These are phyloP conservation scores for Xylariomycetidae sp. DNA, from an alignment of 2,329 filamentous ascomycete genomes.

Conservation along the genomic window DNA sequence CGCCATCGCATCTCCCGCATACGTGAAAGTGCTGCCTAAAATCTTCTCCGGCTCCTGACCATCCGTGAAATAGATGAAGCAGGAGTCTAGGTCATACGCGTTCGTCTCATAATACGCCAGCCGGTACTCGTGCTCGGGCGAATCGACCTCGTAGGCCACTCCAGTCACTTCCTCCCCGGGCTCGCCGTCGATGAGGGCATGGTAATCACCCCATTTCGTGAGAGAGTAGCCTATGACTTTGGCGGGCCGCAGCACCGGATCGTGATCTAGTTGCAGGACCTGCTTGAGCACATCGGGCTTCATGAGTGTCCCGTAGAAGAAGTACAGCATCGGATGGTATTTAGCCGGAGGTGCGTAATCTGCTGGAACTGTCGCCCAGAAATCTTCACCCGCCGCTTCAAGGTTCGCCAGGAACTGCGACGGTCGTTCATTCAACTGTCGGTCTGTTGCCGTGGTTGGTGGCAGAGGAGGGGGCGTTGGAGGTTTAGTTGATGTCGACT, in stretches of 20 bases:
- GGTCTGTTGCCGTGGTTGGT: background rate
- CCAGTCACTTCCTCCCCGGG: conserved; percentile 9
- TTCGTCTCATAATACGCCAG: conserved; percentile 16
- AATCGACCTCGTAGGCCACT: conserved; percentile 11
- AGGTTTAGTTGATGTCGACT: too few relatives aligned
- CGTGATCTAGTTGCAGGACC: conserved; percentile 24
- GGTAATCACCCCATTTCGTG: conserved; percentile 10
- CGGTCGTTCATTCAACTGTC: background rate
- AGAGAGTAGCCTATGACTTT: conserved; percentile 19
- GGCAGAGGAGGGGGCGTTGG: background rate
- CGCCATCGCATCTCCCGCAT: conserved; percentile 19
- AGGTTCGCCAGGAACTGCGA: background rate
- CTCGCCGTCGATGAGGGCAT: conserved; percentile 11
- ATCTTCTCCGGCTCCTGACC: conserved; percentile 8
- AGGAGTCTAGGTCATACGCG: conserved; percentile 11
- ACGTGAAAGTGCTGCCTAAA: conserved; percentile 20
- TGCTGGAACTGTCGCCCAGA: background rate
- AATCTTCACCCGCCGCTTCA: background rate
- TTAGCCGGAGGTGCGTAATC: background rate
- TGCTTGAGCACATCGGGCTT: conserved; percentile 24
- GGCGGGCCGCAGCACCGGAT: conserved; percentile 22
- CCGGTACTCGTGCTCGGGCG: conserved; percentile 10
- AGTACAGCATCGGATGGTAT: conserved; percentile 31
- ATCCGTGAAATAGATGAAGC: conserved; percentile 11
- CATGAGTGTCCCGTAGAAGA: conserved; percentile 36